Evolutionary conservation across 768 basidiomycete species (phyloP), one percentile per base, ranked within the genome.

Genomic region (Suillus placidus): DNA sequence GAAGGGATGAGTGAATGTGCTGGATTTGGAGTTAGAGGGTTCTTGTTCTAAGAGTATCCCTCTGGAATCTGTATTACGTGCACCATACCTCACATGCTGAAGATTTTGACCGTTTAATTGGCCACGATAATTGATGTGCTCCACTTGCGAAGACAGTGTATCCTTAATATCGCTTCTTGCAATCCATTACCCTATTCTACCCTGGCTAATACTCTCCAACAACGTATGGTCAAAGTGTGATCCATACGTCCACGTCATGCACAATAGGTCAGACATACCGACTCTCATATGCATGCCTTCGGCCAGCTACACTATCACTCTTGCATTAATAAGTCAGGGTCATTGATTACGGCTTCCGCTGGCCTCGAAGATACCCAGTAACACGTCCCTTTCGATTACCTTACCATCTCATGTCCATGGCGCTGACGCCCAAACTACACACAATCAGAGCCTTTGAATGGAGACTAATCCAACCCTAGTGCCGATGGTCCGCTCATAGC

Each of bases 1-100:
- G 88, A 66, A 83, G 85, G 69, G 83, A 78, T 30, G 84, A 81
- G 6, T 42, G 26, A 60, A 30, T 30, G 9, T 18, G 16, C 12
- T 23, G 18, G 9, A 38, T 10, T 18, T 40, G 18, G 18, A 40
- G 26, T 60, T 23, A 18, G 8, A 57, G 16, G 7, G 37, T n/a
- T 34, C 52, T 20, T 10, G 10, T 5, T 20, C 32, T 6, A 12
- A 55, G 10, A 34, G 32, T 2, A 55, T 55, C 6, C 26, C 51
- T 20, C 18, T 34, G 10, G 10, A 9, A 4, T 20, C 52, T 34
- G 51, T 52, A 32, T 18, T 32, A 4, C 30, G 51, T 9, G 2
- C 32, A 20, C 3, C 18, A 55, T 12, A 34, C 34, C 20, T 12
- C 6, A 32, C 18, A 34, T 34, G 10, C 12, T 5, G 18, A 32